Evolutionary conservation across 371 early-diverging fungal genomes (phyloP).

Genomic region (Paramicrosporidium saccamoebae): DNA sequence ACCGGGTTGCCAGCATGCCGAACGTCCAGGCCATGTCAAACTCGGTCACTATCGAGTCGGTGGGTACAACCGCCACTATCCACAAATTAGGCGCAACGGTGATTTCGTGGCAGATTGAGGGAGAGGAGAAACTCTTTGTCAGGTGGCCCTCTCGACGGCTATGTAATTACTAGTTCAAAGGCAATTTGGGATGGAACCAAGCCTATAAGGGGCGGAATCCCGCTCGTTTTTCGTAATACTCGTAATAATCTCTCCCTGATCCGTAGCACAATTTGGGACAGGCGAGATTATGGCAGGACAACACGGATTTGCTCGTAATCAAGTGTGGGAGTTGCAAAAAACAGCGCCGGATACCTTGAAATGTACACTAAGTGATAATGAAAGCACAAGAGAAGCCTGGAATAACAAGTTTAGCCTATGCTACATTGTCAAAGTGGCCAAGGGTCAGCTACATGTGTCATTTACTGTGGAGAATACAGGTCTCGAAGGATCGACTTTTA

Average conservation of each 20-base stretch:
- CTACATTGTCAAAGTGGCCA: slow-evolving; percentile 39
- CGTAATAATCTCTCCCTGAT: background rate
- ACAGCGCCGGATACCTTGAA: too few species aligned
- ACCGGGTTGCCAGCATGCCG: too few species aligned
- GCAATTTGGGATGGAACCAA: slow-evolving; percentile 9
- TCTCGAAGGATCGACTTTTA: slow-evolving; percentile 20
- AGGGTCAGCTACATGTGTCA: slow-evolving; percentile 25
- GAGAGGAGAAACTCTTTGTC: slow-evolving; percentile 9
- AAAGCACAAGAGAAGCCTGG: slow-evolving; percentile 18
- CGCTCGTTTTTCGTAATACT: slow-evolving; percentile 9
- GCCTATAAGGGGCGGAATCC: slow-evolving; percentile 13
- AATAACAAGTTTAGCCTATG: slow-evolving; percentile 31
- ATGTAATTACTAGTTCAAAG: slow-evolving; percentile 3
- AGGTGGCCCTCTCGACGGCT: background rate
- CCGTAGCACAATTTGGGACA: slow-evolving; percentile 8
- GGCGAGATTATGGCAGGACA: slow-evolving; percentile 8
- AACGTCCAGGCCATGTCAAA: too few species aligned
- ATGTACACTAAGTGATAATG: too few species aligned
- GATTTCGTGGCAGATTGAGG: slow-evolving; percentile 11
- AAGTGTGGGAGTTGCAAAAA: slow-evolving; percentile 30
- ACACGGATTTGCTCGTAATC: slow-evolving; percentile 53
- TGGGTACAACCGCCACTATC: too few species aligned
- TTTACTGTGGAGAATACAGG: slow-evolving; percentile 25
- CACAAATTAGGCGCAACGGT: slow-evolving; percentile 11
- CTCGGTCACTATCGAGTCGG: too few species aligned